Base-by-base conservation (phyloP, 1,139 yeast genomes). In the Geotrichum reessii region DNA sequence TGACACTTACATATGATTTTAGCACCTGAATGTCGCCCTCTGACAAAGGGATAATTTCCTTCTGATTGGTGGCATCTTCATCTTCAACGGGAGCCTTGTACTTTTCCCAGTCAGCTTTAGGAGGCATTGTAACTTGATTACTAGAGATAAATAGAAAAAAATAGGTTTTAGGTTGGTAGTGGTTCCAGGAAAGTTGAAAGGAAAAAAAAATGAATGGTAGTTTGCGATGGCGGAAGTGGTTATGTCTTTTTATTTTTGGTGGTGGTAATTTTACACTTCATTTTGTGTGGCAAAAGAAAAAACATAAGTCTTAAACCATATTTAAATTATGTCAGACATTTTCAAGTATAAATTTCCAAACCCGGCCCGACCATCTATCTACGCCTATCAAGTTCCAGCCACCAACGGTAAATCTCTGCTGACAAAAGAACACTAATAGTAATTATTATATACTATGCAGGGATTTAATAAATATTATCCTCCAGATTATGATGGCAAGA, bases 1-100 rank as follows among this genome's bases (percentile, higher is more conserved):
- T 21, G 28, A 25, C n/a, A 70, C 74, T 59, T 64, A 73, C 79
- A 68, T 93, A 93, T 8, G 97, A 90, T 76, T 95, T 92, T 68
- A 93, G 79, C 53, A 93, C 98, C 74, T 92, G 97, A 69, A 95
- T 95, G 74, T 93, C 99, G 53, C 96, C 97, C 71, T 95, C 99
- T 61, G 93, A 82, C 67, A 93, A 81, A 9, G 99, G 99, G 27
- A 82, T 83, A 65, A 89, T 86, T 63, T 87, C 92, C 60, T 83
- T 87, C 50, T 82, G 83, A 60, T 76, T 80, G 52, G 74, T 73
- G 42, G 71, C 76, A 24, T 87, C 93, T 65, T 88, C 96, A 24
- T 85, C 91, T 65, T 87, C 96, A 52, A 78, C 78, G 21, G 97
- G 95, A 54, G 95, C 86, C 72, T 85, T 86, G 75, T 90, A 91